These are phyloP conservation scores for Flagelloscypha sp. DNA, from an alignment of 768 basidiomycete genomes.

Conservation along the genomic window DNA sequence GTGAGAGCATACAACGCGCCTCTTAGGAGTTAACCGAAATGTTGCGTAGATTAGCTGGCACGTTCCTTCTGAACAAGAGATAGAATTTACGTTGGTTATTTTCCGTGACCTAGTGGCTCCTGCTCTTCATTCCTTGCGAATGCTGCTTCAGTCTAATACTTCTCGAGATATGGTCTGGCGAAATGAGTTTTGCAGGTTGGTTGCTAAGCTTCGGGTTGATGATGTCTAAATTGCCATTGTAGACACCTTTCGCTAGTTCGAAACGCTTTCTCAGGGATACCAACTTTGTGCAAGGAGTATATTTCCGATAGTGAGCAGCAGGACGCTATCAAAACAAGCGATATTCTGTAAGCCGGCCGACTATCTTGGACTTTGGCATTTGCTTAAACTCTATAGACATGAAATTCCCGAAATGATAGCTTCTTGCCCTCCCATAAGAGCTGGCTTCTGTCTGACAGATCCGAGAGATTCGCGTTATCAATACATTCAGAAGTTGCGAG, in stretches of 20 bases:
- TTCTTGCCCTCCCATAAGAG: slow-evolving; percentile 47
- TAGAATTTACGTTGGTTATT: slow-evolving; percentile 64
- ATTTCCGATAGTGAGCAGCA: slow-evolving; percentile 41
- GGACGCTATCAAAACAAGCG: slow-evolving; percentile 40
- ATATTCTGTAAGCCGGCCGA: slow-evolving; percentile 51
- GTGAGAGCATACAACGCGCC: slow-evolving; percentile 6
- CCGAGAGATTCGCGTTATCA: slow-evolving; percentile 55
- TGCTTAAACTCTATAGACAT: slow-evolving; percentile 31
- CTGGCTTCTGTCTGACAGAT: slow-evolving; percentile 64
- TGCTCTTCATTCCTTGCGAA: slow-evolving; percentile 46
- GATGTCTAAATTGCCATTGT: background rate
- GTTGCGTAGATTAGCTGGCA: slow-evolving; percentile 65
- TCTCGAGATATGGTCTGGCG: slow-evolving; percentile 60
- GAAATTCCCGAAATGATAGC: slow-evolving; percentile 77
- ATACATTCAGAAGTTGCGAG: slow-evolving; percentile 47
- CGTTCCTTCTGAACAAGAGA: slow-evolving; percentile 59
- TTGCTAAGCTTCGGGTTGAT: slow-evolving; percentile 4
- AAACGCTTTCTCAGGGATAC: slow-evolving; percentile 67
- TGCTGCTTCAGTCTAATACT: slow-evolving; percentile 38
- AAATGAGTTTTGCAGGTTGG: slow-evolving; percentile 78
- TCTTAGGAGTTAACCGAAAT: slow-evolving; percentile 1
- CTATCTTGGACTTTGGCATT: background rate
- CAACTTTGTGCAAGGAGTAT: slow-evolving; percentile 51
- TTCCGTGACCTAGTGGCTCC: slow-evolving; percentile 63
- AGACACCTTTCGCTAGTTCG: slow-evolving; percentile 68